Conservation (phyloP, 192 early-diverging fungal genomes). For the Phlyctochytrium arcticum region DNA sequence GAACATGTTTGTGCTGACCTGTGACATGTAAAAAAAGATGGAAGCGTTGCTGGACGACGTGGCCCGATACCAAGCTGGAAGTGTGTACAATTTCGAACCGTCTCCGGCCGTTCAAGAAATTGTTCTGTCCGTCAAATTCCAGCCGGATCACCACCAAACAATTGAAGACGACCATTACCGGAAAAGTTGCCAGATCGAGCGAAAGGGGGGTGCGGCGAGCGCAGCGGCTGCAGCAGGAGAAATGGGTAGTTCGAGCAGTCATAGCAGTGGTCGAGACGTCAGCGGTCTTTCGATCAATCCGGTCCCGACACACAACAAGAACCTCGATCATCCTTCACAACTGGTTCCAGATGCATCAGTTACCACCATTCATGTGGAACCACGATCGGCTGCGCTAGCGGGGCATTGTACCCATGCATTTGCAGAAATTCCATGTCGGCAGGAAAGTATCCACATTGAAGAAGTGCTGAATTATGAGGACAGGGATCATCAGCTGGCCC, state of each 20-base stretch:
- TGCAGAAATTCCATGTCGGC: neutral
- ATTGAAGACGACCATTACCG: constrained; percentile 29
- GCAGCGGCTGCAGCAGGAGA: neutral
- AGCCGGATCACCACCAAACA: constrained; percentile 4
- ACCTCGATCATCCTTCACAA: no score
- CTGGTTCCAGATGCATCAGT: constrained; percentile 13
- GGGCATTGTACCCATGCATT: neutral
- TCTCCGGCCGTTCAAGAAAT: constrained; percentile 15
- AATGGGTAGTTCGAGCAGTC: neutral
- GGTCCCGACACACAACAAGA: no score
- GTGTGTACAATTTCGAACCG: constrained; percentile 19
- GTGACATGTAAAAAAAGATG: no score
- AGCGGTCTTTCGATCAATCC: neutral
- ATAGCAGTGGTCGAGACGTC: neutral
- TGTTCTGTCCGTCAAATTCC: constrained; percentile 8
- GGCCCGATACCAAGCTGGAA: constrained; percentile 16
- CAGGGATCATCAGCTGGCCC: constrained; percentile 28
- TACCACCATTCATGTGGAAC: constrained; percentile 16
- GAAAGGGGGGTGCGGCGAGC: neutral
- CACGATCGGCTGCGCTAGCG: neutral
- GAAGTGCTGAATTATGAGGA: constrained; percentile 37
- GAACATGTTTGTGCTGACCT: no score
- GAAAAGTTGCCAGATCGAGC: constrained; percentile 11
- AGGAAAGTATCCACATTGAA: constrained; percentile 31
- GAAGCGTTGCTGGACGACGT: constrained; percentile 33